Conservation (phyloP, 1,139 yeast species). For the Sugiyamaella xylanicola region DNA sequence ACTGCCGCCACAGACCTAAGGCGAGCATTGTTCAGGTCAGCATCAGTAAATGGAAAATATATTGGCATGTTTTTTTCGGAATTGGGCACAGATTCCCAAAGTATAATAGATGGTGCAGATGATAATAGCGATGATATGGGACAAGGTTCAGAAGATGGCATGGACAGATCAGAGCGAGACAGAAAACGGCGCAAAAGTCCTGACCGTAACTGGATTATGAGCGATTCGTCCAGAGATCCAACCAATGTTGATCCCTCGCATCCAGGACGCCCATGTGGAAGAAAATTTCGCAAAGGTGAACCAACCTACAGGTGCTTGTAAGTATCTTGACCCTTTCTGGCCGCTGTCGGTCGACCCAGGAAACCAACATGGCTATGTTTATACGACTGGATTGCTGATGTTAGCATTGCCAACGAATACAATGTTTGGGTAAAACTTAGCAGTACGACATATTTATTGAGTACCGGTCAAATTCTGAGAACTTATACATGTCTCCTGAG, state of each 20-base stretch:
- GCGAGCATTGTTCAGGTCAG: slow-evolving; percentile 53
- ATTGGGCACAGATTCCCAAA: slow-evolving; percentile 16
- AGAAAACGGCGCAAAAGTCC: slow-evolving; percentile 12
- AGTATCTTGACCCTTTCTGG: slow-evolving; percentile 24
- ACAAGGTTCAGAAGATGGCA: slow-evolving; percentile 16
- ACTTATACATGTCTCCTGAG: too few relatives aligned
- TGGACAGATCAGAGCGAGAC: slow-evolving; percentile 15
- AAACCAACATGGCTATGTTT: too few relatives aligned
- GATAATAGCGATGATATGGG: slow-evolving; percentile 12
- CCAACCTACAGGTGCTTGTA: slow-evolving; percentile 75
- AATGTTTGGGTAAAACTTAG: too few relatives aligned
- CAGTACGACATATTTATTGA: too few relatives aligned
- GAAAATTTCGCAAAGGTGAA: slow-evolving; percentile 78
- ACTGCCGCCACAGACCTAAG: slow-evolving; percentile 48
- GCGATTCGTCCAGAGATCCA: slow-evolving; percentile 25
- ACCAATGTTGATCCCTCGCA: slow-evolving; percentile 47
- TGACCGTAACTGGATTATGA: slow-evolving; percentile 32
- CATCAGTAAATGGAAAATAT: slow-evolving; percentile 54
- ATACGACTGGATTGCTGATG: too few relatives aligned
- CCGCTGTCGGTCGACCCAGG: too few relatives aligned
- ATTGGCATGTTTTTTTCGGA: slow-evolving; percentile 55
- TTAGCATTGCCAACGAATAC: too few relatives aligned
- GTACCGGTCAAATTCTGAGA: too few relatives aligned
- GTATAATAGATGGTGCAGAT: slow-evolving; percentile 3
- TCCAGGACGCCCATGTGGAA: slow-evolving; percentile 72